A percentile compares a stretch with the other conserved stretches of the same genome.
Conservation (phyloP, 2,329 filamentous ascomycete species). For the Colletotrichum sp. region DNA sequence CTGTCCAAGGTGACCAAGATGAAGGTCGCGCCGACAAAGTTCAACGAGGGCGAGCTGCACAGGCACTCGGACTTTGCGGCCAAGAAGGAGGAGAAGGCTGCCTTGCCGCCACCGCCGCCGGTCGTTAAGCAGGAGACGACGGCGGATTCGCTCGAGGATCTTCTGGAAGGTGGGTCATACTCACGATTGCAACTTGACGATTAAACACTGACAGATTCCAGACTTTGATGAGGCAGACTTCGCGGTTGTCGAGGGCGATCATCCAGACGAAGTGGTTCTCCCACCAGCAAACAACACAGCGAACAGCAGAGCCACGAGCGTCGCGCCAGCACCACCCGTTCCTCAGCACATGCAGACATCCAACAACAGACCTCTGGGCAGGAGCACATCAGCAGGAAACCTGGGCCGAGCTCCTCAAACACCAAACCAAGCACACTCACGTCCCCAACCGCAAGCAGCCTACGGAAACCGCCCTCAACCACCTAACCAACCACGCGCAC, state of each 20-base stretch:
- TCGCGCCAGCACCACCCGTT: constrained; percentile 24
- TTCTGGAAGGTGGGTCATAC: constrained; percentile 55
- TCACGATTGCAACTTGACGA: no score
- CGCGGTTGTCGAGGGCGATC: constrained; percentile 69
- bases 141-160: constrained; percentile 56
- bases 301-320: constrained; percentile 24
- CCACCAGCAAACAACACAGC: constrained; percentile 37
- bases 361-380: constrained; percentile 32
- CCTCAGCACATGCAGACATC: constrained; percentile 42
- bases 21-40: constrained; percentile 79
- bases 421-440: constrained; percentile 33
- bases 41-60: constrained; percentile 80
- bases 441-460: constrained; percentile 24
- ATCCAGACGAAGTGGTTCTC: constrained; percentile 78
- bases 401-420: constrained; percentile 36
- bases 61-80: constrained; percentile 79
- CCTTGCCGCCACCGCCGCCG: constrained; percentile 15
- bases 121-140: constrained; percentile 33
- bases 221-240: constrained; percentile 82
- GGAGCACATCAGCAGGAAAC: constrained; percentile 33
- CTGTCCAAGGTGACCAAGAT: constrained; percentile 88
- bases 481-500: constrained; percentile 25
- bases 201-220: constrained; percentile 24
- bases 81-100: constrained; percentile 47
- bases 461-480: constrained; percentile 24